Evolutionary conservation across 495 filamentous ascomycete species (phyloP).

Genomic region (Usnea hakonensis): DNA sequence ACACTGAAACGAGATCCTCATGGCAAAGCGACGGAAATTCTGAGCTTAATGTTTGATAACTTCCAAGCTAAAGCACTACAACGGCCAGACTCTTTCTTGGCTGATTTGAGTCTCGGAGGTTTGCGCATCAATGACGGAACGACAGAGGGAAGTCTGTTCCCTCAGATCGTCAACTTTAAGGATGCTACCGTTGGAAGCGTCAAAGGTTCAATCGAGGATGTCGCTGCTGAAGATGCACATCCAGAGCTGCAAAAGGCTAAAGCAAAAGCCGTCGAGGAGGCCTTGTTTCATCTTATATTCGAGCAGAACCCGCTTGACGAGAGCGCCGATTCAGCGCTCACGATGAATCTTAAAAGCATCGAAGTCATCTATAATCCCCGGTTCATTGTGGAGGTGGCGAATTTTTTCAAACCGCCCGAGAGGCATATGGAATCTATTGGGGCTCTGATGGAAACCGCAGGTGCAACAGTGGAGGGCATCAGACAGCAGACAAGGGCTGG

Average conservation of each 20-base stretch:
- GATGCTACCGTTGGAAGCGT: constrained; percentile 58
- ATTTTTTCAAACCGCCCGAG: constrained; percentile 93
- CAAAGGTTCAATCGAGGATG: constrained; percentile 47
- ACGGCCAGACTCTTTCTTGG: constrained; percentile 79
- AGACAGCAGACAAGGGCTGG: constrained; percentile 93
- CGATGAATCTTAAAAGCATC: constrained; percentile 84
- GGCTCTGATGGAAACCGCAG: constrained; percentile 87
- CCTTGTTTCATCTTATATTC: constrained; percentile 82
- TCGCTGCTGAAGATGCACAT: constrained; percentile 42
- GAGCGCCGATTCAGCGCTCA: constrained; percentile 81
- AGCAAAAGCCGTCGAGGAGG: constrained; percentile 52
- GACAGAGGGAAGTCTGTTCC: constrained; percentile 78
- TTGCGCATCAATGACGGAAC: constrained; percentile 94
- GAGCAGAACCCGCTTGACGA: constrained; percentile 93
- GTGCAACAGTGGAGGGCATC: constrained; percentile 87
- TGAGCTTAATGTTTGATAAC: constrained; percentile 86
- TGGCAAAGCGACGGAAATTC: constrained; percentile 64
- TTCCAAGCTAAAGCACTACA: constrained; percentile 84
- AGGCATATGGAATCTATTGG: constrained; percentile 97
- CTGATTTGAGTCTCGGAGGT: constrained; percentile 82
- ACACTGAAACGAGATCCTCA: constrained; percentile 86
- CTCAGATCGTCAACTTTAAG: constrained; percentile 92
- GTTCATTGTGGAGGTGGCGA: constrained; percentile 79
- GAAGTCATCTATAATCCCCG: constrained; percentile 96
- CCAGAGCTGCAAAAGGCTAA: constrained; percentile 30